A percentile compares a stretch with the other conserved stretches of the same genome.
phyloP scores from a whole-genome alignment of 352 stramenopile species.

The Thraustochytrium striatum region DNA sequence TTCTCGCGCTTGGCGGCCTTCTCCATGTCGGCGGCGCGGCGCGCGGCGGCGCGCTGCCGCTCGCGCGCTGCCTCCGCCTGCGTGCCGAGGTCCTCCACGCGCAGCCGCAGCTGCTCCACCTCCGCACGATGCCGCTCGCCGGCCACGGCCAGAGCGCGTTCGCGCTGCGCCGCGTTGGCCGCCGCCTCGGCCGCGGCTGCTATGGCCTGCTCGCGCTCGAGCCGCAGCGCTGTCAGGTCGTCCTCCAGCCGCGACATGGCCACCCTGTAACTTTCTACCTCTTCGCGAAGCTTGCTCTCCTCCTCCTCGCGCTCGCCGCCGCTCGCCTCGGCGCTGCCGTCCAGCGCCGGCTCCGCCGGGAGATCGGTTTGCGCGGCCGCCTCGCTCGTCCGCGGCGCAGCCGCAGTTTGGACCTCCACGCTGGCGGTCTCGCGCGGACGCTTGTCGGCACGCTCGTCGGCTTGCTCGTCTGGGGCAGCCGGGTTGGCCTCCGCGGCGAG shows the following conservation, averaged over 20 bases:
- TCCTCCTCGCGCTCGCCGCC: neutral
- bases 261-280: neutral
- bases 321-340: neutral
- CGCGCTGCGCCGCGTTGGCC: neutral
- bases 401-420: too few relatives aligned
- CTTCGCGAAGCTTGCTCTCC: neutral
- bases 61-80: neutral
- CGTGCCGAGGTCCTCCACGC: neutral
- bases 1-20: neutral
- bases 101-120: neutral
- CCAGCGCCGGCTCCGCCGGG: neutral
- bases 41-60: neutral
- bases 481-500: too few relatives aligned
- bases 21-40: neutral
- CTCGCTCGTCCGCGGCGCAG: too few relatives aligned
- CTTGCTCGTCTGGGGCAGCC: too few relatives aligned
- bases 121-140: too few relatives aligned
- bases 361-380: neutral
- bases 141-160: neutral
- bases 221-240: neutral
- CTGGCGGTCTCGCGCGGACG: too few relatives aligned
- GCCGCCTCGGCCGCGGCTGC: neutral
- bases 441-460: too few relatives aligned
- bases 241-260: neutral
- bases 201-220: neutral